These are phyloP conservation scores for Rutstroemia sp. DNA, from an alignment of 2,329 filamentous ascomycete genomes.

Conservation along the genomic window DNA sequence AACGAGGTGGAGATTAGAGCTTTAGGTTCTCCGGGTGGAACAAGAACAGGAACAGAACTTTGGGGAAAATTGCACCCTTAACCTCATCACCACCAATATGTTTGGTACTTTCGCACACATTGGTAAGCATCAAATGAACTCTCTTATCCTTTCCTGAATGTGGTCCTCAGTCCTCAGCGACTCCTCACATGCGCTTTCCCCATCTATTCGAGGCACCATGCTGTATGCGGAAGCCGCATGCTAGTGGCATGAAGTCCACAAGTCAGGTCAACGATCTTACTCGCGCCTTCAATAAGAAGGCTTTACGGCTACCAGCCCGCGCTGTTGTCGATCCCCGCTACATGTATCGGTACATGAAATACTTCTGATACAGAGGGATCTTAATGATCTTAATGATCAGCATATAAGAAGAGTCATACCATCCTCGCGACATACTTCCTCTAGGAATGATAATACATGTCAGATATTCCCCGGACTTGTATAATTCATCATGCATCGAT, in stretches of 20 bases:
- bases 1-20: neutral
- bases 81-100: constrained; percentile 5
- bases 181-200: neutral
- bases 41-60: neutral
- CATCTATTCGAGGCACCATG: neutral
- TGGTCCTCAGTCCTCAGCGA: no score
- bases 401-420: neutral
- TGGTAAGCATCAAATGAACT: constrained; percentile 7
- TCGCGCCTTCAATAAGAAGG: no score
- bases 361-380: neutral
- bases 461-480: neutral
- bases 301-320: no score
- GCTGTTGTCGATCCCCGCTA: no score
- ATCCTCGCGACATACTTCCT: neutral
- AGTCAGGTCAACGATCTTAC: no score
- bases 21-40: neutral
- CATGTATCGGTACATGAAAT: neutral
- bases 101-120: constrained; percentile 6
- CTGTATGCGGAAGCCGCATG: neutral
- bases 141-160: neutral
- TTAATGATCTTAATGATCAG: neutral
- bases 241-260: neutral
- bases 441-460: neutral
- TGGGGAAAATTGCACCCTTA: neutral
- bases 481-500: neutral